A percentile compares a stretch with the other conserved stretches of the same genome.
These are phyloP conservation scores for Prunus salicina DNA, from an alignment of 306 rosid species.

Conservation along the genomic window DNA sequence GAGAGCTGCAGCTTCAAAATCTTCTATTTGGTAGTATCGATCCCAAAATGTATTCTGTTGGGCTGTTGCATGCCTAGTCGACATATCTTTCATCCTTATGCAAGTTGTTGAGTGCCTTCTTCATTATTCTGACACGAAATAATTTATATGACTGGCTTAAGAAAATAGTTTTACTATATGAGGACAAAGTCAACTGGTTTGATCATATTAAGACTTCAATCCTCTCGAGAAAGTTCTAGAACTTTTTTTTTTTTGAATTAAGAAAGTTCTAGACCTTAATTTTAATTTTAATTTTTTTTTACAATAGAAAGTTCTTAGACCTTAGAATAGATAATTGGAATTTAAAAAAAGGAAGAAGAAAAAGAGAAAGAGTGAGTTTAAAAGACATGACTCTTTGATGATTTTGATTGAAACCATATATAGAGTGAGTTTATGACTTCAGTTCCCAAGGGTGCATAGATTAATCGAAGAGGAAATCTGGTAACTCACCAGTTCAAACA, in stretches of 20 bases:
- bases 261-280: neutral
- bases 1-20: slow-evolving; percentile 14
- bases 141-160: neutral
- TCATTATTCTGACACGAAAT: neutral
- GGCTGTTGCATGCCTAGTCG: neutral
- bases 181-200: neutral
- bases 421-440: neutral
- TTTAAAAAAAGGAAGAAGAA: too few species aligned
- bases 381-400: too few species aligned
- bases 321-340: neutral
- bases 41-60: neutral
- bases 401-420: neutral
- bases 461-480: neutral
- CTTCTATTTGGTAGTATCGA: slow-evolving; percentile 13
- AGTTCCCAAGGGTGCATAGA: neutral
- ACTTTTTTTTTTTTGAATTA: neutral
- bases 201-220: too few species aligned
- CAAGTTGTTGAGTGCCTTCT: neutral
- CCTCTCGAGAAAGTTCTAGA: neutral
- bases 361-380: too few species aligned
- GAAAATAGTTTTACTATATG: neutral
- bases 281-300: too few species aligned
- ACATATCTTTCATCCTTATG: neutral
- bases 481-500: neutral
- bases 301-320: neutral